A percentile compares a stretch with the other conserved stretches of the same genome.
phyloP scores from a whole-genome alignment of 306 rosid genomes.

The Echinosophora koreensis region DNA sequence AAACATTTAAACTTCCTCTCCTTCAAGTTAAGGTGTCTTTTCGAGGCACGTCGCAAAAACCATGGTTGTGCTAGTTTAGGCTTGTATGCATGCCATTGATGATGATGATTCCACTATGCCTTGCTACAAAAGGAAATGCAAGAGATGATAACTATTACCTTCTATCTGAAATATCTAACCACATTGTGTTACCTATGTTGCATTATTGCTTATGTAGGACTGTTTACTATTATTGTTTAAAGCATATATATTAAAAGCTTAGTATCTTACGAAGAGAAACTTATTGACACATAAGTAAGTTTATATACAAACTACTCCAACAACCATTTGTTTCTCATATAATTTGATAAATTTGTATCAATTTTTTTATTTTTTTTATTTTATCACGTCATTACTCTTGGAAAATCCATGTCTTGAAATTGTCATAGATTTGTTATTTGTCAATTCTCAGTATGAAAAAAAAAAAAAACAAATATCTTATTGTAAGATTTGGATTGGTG shows the following conservation, averaged over 20 bases:
- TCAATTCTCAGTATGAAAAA: not conserved
- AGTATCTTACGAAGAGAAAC: not conserved
- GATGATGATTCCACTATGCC: not conserved
- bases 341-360: not conserved
- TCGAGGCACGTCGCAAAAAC: not conserved
- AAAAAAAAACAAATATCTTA: not conserved
- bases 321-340: not conserved
- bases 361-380: not conserved
- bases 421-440: not conserved
- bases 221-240: not conserved
- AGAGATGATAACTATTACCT: not conserved
- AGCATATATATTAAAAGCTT: not conserved
- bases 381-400: not conserved
- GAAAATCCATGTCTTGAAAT: not conserved
- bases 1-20: constrained; percentile 1
- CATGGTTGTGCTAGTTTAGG: not conserved
- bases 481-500: not conserved
- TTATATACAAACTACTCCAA: not conserved
- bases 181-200: not conserved
- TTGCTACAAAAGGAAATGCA: not conserved
- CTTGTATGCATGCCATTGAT: not conserved
- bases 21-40: not conserved
- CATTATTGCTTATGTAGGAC: not conserved
- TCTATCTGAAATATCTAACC: not conserved
- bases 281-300: not conserved